These are phyloP conservation scores for Claviceps sp. DNA, from an alignment of 2,329 filamentous ascomycete species.

Conservation along the genomic window DNA sequence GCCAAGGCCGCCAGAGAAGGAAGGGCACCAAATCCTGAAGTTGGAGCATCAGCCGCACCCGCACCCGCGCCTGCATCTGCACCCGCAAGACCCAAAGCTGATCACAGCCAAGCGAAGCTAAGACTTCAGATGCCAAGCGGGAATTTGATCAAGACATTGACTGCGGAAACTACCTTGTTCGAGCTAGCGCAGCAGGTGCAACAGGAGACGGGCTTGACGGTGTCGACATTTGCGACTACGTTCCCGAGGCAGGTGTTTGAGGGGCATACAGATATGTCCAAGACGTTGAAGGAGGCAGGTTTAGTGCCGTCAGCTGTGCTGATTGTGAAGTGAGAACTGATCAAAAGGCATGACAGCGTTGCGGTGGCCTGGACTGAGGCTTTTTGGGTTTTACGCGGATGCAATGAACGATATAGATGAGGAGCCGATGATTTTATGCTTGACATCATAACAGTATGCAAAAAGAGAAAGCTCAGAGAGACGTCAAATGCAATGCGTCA, in stretches of 20 bases:
- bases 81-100: constrained; percentile 48
- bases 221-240: constrained; percentile 69
- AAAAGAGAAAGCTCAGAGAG: too few species aligned
- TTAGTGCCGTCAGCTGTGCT: constrained; percentile 83
- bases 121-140: constrained; percentile 62
- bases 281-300: constrained; percentile 86
- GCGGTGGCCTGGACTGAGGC: neutral
- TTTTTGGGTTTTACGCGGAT: neutral
- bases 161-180: constrained; percentile 82
- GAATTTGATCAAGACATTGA: constrained; percentile 75
- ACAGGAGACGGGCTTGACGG: constrained; percentile 54
- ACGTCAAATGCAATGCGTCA: too few species aligned
- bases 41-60: constrained; percentile 21
- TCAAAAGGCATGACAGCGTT: neutral
- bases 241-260: constrained; percentile 76
- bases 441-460: too few species aligned
- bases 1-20: constrained; percentile 82
- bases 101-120: constrained; percentile 69
- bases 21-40: constrained; percentile 32
- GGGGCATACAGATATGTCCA: constrained; percentile 61
- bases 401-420: too few species aligned
- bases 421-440: too few species aligned
- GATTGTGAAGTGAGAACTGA: constrained; percentile 45
- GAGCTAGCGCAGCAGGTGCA: constrained; percentile 72
- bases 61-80: constrained; percentile 29